Evolutionary conservation across 2,329 filamentous ascomycete genomes (phyloP), one percentile per base, ranked within the genome.

Genomic region (Calonectria henricotiae): DNA sequence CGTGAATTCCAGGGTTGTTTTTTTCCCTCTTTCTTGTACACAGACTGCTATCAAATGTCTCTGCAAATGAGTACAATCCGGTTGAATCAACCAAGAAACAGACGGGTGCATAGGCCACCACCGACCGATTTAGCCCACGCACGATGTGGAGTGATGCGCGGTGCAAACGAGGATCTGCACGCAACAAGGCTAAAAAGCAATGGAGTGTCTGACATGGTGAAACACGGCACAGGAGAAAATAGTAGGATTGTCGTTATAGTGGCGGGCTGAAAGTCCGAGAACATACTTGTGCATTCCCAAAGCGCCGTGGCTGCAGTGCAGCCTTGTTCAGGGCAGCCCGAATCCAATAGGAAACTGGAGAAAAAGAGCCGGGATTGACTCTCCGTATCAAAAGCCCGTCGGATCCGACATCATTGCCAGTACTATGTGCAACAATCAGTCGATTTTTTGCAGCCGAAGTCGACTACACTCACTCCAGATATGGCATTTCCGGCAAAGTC

Each of bases 121-220:
- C 6, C 51, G 39, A 58, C 6, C 51, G 39, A 58, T 58, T 37
- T 58, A 39, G 51, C 23, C 51, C 35, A 39, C 12, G 35, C 51
- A 23, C 35, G 2, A 25, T 39, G 51, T 58, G 51, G 51, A 58
- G 51, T 39, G 51, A 58, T 39, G 20, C 39, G 51, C 51, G 39
- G 32, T 15, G 51, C 32, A 58, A 58, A 58, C 51, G 35, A 39
- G 30, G 51, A 58, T 58, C 51, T 58, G 17, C 51, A 58, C 32
- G 51, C 32, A 25, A 39, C 8, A 30, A 39, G 32, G 23, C 51
- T 39, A 37, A 39, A 58, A 15, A 25, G 20, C n/a, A 58, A 37
- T 15, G 6, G 3, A 15, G 3, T 37, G n/a, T 20, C 51, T 58
- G 25, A 30, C 11, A 17, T 5, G 2, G 32, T 39, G 51, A 58